These are phyloP conservation scores for Fusarium humuli DNA, from an alignment of 2,329 filamentous ascomycete genomes.

Conservation along the genomic window DNA sequence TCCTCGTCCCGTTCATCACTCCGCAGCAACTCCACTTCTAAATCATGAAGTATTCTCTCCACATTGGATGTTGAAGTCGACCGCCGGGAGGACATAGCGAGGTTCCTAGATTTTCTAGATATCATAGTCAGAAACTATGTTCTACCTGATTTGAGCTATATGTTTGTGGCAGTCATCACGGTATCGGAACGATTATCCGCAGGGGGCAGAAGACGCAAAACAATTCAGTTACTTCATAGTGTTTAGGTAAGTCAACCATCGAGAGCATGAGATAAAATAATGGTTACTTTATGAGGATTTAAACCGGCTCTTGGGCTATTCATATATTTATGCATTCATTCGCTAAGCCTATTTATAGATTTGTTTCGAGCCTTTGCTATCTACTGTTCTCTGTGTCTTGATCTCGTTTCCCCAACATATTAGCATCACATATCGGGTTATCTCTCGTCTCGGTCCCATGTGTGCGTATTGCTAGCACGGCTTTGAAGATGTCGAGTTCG, in stretches of 20 bases:
- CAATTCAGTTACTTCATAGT: not conserved
- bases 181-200: not conserved
- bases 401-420: not conserved
- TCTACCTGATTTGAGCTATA: not conserved
- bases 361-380: not conserved
- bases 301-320: not conserved
- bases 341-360: not conserved
- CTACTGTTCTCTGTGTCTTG: not conserved
- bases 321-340: not conserved
- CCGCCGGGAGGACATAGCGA: not conserved
- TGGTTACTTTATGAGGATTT: not conserved
- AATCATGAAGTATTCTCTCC: not conserved
- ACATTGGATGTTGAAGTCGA: constrained; percentile 9
- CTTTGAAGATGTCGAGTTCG: constrained; percentile 34
- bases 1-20: not conserved
- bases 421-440: not conserved
- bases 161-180: not conserved
- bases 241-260: not conserved
- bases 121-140: not conserved
- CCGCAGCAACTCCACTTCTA: constrained; percentile 11
- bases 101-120: not conserved
- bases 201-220: not conserved
- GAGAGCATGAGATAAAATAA: not conserved
- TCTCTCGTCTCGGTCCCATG: constrained; percentile 39
- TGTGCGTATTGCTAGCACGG: constrained; percentile 23